These are phyloP conservation scores for Phoma sp. DNA, from an alignment of 2,329 filamentous ascomycete genomes.

Conservation along the genomic window DNA sequence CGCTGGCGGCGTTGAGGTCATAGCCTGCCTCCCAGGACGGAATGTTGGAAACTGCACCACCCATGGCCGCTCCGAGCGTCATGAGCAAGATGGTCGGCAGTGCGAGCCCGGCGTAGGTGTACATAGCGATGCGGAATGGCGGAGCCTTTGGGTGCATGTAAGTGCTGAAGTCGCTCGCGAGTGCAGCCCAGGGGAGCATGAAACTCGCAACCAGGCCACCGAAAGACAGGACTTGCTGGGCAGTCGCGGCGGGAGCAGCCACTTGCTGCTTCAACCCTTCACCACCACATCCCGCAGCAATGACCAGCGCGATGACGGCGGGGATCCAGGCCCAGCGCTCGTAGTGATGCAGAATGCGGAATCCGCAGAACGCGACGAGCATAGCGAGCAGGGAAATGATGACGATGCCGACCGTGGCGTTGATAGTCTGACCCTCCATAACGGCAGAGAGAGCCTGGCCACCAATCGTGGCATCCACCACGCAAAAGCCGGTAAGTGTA, in stretches of 20 bases:
- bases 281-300: slow-evolving; percentile 63
- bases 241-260: slow-evolving; percentile 50
- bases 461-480: slow-evolving; percentile 67
- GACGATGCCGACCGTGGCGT: slow-evolving; percentile 64
- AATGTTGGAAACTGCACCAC: slow-evolving; percentile 62
- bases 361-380: slow-evolving; percentile 68
- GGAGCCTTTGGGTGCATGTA: slow-evolving; percentile 65
- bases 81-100: slow-evolving; percentile 65
- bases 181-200: slow-evolving; percentile 66
- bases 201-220: slow-evolving; percentile 68
- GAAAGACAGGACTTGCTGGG: slow-evolving; percentile 60
- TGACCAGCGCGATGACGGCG: slow-evolving; percentile 61
- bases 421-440: slow-evolving; percentile 50
- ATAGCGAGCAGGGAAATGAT: slow-evolving; percentile 64
- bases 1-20: slow-evolving; percentile 61
- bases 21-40: slow-evolving; percentile 63
- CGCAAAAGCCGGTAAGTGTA: slow-evolving; percentile 67
- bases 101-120: slow-evolving; percentile 63
- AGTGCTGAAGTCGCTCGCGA: slow-evolving; percentile 66
- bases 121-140: slow-evolving; percentile 58
- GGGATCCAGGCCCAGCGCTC: slow-evolving; percentile 66
- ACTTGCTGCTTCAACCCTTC: slow-evolving; percentile 58
- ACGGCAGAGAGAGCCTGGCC: slow-evolving; percentile 56
- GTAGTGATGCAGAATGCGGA: slow-evolving; percentile 61
- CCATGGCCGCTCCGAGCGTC: slow-evolving; percentile 69